Evolutionary conservation across 129 eudicot species (phyloP).

Genomic region (Apium graveolens): DNA sequence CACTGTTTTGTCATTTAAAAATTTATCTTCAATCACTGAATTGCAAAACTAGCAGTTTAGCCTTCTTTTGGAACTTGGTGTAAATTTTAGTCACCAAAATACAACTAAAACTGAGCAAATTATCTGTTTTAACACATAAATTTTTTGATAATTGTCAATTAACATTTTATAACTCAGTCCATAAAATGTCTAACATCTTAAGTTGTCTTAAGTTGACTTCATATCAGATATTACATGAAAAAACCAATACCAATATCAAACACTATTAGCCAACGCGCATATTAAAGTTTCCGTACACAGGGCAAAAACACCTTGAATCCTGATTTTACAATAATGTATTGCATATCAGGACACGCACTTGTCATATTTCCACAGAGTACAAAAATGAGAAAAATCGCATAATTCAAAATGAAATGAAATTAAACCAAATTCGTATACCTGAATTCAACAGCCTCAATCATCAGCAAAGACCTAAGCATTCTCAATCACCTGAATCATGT

Average conservation of each 20-base stretch:
- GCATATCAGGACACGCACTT: neutral
- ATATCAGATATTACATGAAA: neutral
- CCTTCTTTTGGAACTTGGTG: neutral
- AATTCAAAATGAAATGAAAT: neutral
- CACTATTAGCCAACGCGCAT: neutral
- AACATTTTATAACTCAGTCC: neutral
- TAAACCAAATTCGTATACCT: neutral
- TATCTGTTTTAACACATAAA: neutral
- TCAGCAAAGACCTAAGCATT: neutral
- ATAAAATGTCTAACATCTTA: neutral
- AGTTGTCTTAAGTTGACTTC: neutral
- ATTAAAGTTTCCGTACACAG: neutral
- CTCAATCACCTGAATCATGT: neutral
- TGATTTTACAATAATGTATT: neutral
- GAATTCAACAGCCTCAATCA: neutral
- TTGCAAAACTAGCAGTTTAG: neutral
- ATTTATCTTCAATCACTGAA: neutral
- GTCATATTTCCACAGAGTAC: neutral
- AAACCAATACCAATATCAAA: neutral
- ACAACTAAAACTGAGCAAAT: neutral
- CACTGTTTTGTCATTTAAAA: neutral
- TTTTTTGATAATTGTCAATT: neutral
- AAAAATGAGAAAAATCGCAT: neutral
- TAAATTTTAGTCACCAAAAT: neutral
- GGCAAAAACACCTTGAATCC: neutral